Conservation (phyloP, 2,329 filamentous ascomycete genomes). For the Amphichorda felina region DNA sequence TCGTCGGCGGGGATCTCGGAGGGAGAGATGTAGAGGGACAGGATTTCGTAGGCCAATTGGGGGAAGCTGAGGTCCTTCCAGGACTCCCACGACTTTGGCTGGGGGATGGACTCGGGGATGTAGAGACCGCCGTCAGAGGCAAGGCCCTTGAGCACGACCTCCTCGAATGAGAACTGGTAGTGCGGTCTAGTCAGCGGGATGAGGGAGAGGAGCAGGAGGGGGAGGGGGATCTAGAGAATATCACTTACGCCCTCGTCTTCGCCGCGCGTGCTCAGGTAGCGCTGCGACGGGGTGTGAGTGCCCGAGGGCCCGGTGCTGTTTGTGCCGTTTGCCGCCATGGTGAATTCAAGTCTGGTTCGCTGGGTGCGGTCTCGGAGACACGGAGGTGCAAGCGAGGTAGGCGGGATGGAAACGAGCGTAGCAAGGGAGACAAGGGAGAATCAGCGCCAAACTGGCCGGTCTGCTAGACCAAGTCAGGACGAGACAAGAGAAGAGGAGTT, state of each 20-base stretch:
- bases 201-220: neutral
- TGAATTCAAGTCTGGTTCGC: constrained; percentile 6
- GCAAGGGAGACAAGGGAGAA: neutral
- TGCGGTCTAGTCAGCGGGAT: neutral
- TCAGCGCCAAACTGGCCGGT: neutral
- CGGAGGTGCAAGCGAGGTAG: neutral
- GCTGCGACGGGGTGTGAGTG: constrained; percentile 32
- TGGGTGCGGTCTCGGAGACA: constrained; percentile 1
- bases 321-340: constrained; percentile 21
- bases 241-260: constrained; percentile 33
- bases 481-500: neutral
- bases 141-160: constrained; percentile 80
- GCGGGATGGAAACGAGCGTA: neutral
- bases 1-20: constrained; percentile 72
- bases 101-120: constrained; percentile 73
- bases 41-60: constrained; percentile 73
- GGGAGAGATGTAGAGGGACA: constrained; percentile 77
- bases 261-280: constrained; percentile 38
- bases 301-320: constrained; percentile 18
- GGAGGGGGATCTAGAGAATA: constrained; percentile 2
- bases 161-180: constrained; percentile 71
- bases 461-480: constrained; percentile 1
- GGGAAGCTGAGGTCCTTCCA: constrained; percentile 74
- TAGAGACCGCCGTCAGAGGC: constrained; percentile 81
- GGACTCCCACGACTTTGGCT: constrained; percentile 36